Base-by-base conservation (phyloP, 805 yeast species). In the Ogataea ramenticola region DNA sequence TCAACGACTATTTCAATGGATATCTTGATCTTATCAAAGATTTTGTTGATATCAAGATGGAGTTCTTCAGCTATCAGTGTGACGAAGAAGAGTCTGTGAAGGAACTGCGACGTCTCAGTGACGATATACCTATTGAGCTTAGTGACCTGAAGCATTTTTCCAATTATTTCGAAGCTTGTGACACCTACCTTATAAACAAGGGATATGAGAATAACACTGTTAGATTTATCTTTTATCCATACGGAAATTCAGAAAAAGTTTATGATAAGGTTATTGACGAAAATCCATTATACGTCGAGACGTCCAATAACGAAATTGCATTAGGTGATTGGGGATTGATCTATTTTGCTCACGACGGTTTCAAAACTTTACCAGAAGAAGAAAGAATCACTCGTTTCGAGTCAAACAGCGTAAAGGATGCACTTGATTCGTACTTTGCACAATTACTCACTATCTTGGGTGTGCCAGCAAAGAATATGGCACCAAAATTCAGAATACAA, bases 281-380 rank as follows among this genome's bases (percentile, higher is more conserved):
- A 5, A 40, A 40, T 11, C 27, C 32, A 4, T 27, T 54, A 3
- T 55, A 54, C 36, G 44, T 57, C 1, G 24, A 41, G 7, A 17
- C 36, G 6, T 59, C 52, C 35, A 60, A 59, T 41, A 49, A 52
- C 2, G 44, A 44, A 39, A 26, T 53, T 11, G 35, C 38, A 17
- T 49, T 62, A 11, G 44, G 39, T 3, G 21, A 45, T 12, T 57
- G 60, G 60, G 65, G 65, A 2, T 42, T 50, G 0, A 40, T 61
- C 9, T 62, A 61, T 41, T 60, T 61, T 40, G 50, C 57, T 1
- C 59, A 56, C 42, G 29, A 46, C 7, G 40, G 33, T 4, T n/a
- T 17, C 19, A 9, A 27, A 5, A 27, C 9, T 3, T 3, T 20
- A 14, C 16, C 21, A 21, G 41, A 42, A 2, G 33, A 17, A 14